phyloP scores from a whole-genome alignment of 352 stramenopile genomes.

The Phytophthora crassamura region DNA sequence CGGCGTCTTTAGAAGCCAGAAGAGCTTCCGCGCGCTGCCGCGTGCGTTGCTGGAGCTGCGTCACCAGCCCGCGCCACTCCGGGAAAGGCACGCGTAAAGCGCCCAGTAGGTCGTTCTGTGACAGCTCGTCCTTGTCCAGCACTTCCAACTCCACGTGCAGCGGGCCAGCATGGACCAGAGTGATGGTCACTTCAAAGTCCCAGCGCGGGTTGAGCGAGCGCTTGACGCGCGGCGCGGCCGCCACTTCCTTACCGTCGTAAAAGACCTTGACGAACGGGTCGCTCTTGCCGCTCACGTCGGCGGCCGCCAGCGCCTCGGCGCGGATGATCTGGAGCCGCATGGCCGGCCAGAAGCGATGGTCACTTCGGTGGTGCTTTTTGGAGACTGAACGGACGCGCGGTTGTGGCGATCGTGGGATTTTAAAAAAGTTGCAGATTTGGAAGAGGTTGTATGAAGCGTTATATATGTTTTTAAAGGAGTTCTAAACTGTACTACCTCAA shows the following conservation, averaged over 20 bases:
- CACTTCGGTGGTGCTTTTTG: not conserved
- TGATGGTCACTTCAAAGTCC: conserved; percentile 69
- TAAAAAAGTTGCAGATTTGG: not conserved
- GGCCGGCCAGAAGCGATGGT: not conserved
- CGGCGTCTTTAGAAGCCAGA: conserved; percentile 1
- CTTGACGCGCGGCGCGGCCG: conserved; percentile 70
- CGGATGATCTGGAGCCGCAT: conserved; percentile 83
- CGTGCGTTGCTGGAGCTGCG: conserved; percentile 47
- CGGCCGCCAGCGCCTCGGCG: conserved; percentile 72
- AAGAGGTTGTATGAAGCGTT: too few relatives aligned
- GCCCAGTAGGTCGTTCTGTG: conserved; percentile 70
- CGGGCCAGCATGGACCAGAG: conserved; percentile 56
- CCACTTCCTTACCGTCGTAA: conserved; percentile 84
- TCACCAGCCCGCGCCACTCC: conserved; percentile 61
- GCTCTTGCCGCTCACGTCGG: conserved; percentile 67
- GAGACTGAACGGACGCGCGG: conserved; percentile 5
- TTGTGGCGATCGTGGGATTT: not conserved
- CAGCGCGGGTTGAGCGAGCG: conserved; percentile 76
- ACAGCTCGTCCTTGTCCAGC: conserved; percentile 75
- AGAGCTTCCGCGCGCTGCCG: conserved; percentile 18
- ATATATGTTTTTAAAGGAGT: too few relatives aligned
- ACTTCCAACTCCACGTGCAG: conserved; percentile 83
- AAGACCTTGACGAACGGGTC: conserved; percentile 80
- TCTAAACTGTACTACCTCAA: too few relatives aligned
- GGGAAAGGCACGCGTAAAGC: conserved; percentile 76